These are phyloP conservation scores for Phalaenopsis equestris DNA, from an alignment of 106 monocot species.

Conservation along the genomic window DNA sequence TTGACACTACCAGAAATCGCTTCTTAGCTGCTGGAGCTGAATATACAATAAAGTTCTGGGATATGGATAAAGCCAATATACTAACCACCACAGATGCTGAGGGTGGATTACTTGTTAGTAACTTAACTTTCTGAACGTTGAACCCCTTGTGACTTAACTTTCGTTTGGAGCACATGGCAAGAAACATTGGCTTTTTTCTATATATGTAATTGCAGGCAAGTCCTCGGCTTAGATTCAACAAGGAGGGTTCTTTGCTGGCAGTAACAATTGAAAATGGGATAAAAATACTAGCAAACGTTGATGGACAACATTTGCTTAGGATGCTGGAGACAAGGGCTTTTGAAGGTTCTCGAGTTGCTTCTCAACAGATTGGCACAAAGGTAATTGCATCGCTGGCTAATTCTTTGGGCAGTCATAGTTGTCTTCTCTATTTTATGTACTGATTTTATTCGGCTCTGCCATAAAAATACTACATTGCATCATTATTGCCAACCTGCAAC, in stretches of 20 bases:
- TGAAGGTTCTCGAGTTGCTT: constrained; percentile 72
- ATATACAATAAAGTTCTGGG: constrained; percentile 40
- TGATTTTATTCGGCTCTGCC: not conserved
- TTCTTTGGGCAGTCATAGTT: not conserved
- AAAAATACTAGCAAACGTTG: constrained; percentile 86
- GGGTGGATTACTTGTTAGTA: constrained; percentile 35
- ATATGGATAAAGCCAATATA: constrained; percentile 34
- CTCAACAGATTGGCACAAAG: constrained; percentile 62
- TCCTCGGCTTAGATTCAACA: constrained; percentile 90
- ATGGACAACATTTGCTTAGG: constrained; percentile 90
- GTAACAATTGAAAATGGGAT: constrained; percentile 93
- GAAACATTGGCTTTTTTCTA: not conserved
- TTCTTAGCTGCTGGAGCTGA: constrained; percentile 46
- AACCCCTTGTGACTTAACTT: no score
- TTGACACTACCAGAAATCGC: constrained; percentile 40
- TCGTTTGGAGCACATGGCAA: not conserved
- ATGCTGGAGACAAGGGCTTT: constrained; percentile 81
- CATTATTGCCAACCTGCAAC: not conserved
- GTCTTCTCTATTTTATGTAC: not conserved
- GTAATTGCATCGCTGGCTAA: constrained; percentile 11
- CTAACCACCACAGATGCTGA: constrained; percentile 23
- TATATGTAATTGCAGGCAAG: constrained; percentile 54
- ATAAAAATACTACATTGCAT: not conserved
- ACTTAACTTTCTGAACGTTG: not conserved
- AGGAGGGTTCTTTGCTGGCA: constrained; percentile 91